These are phyloP conservation scores for Teunomyces panamensis DNA, from an alignment of 805 yeast species.

Conservation along the genomic window DNA sequence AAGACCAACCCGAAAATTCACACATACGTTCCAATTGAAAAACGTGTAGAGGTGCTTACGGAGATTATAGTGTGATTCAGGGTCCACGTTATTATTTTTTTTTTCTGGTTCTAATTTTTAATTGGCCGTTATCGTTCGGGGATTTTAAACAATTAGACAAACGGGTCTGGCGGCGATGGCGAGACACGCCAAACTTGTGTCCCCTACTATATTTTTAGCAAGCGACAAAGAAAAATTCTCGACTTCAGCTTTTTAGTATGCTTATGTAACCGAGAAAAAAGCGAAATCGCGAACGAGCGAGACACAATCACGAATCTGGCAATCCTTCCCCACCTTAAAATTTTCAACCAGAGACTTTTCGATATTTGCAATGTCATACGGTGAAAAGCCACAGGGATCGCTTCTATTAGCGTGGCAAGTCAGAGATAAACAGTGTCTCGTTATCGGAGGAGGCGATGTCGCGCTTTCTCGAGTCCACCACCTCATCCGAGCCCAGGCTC, in stretches of 20 bases:
- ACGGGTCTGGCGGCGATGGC: too few species aligned
- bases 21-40: neutral
- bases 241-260: too few species aligned
- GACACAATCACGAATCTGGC: too few species aligned
- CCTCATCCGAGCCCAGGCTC: conserved; percentile 66
- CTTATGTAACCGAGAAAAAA: too few species aligned
- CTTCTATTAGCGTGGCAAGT: conserved; percentile 75
- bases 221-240: conserved; percentile 1
- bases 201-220: conserved; percentile 1
- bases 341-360: too few species aligned
- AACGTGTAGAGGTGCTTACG: too few species aligned
- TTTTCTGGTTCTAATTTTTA: neutral
- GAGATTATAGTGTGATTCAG: too few species aligned
- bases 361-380: conserved; percentile 5
- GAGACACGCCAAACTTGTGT: neutral
- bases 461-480: conserved; percentile 69
- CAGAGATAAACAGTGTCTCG: conserved; percentile 58
- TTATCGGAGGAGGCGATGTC: conserved; percentile 78
- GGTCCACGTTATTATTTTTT: neutral
- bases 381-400: conserved; percentile 45
- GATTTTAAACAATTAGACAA: too few species aligned
- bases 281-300: too few species aligned
- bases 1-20: neutral
- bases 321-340: too few species aligned
- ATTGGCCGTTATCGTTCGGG: too few species aligned